Evolutionary conservation across 2,329 filamentous ascomycete species (phyloP), one percentile per base, ranked within the genome.

Genomic region (Aspergillus sp.): DNA sequence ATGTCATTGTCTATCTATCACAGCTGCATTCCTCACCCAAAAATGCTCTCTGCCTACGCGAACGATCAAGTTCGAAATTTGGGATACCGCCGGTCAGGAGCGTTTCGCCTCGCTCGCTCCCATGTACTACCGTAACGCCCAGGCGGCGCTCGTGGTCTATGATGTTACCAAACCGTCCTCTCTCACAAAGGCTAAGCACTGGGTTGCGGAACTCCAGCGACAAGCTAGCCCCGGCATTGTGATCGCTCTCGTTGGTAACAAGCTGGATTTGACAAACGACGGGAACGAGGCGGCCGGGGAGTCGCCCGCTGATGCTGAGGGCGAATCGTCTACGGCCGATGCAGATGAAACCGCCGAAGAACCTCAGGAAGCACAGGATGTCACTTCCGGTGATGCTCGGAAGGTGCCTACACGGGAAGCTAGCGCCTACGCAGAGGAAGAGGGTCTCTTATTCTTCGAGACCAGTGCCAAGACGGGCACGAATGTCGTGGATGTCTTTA

Each of bases 41-140:
- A 99, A 98, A 87, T 97, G 94, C 83, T 95, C 92, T 73, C 90
- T 98, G 44, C 94, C 94, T 36, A 92, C 89, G 71, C 87, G 94
- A 75, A 97, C 92, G 60, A 79, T 78, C 68, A 79, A 78, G 66
- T 94, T 94, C 74, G 90, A 94, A 77, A 98, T 99, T 73, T 99
- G 94, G 94, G 94, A 99, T 82, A 98, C 94, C 15, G 94, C 95
- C 47, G 94, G 94, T 74, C 94, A 99, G 80, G 94, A 99, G 82
- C 91, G 94, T 65, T 99, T 98, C 75, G 94, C 94, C 70, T 96
- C 91, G 54, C 87, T 98, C 62, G 95, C 95, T 55, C 95, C 94
- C 71, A 98, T 98, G 95, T 99, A 99, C 85, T 98, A 98, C 83
- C 92, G 94, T 79, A 98, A 99, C 77, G 95, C 95, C 54, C 94